Evolutionary conservation across 768 basidiomycete species (phyloP), one percentile per base, ranked within the genome.

Genomic region (Boletus speciosus): DNA sequence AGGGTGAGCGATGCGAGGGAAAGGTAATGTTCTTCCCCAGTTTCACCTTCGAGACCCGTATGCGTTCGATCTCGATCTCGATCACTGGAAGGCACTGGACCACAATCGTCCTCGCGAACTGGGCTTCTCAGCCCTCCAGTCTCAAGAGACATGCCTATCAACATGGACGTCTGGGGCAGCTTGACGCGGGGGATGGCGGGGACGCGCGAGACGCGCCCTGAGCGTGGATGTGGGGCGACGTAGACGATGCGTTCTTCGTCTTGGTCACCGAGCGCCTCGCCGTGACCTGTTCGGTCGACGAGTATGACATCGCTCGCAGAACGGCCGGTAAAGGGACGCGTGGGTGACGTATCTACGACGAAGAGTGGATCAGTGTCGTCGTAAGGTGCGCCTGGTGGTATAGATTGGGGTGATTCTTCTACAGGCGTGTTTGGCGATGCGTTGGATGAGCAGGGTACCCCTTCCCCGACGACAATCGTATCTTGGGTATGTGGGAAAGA

Each of bases 151-250:
- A 29, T 54, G 1, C 69, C 67, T 1, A 66, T 70, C 39, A 70
- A 45, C 47, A 70, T 54, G 4, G 68, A 70, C 32, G 58, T 65
- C 5, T 49, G 32, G 14, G 68, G 60, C 15, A 67, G 40, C 25
- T 51, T 45, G 48, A 61, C 56, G 9, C 52, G 54, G 1, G 61
- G 61, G 6, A 57, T n/a, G 39, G 52, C 9, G 10, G 61, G 47
- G 6, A 43, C 2, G 41, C 64, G 65, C 5, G 66, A 57, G 27
- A 32, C 42, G 23, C 54, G 49, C 4, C 50, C 48, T 4, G 61
- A 61, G 1, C 85, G 80, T 5, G 88, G 88, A 62, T 87, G 80
- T 0, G 89, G 88, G 0, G 88, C 87, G 25, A 83, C 84, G 62
- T 90, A 90, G 10, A 91, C 88, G 51, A 91, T 90, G 5, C 80